Evolutionary conservation across 257 asterid species (phyloP).

Genomic region (Prunella vulgaris): DNA sequence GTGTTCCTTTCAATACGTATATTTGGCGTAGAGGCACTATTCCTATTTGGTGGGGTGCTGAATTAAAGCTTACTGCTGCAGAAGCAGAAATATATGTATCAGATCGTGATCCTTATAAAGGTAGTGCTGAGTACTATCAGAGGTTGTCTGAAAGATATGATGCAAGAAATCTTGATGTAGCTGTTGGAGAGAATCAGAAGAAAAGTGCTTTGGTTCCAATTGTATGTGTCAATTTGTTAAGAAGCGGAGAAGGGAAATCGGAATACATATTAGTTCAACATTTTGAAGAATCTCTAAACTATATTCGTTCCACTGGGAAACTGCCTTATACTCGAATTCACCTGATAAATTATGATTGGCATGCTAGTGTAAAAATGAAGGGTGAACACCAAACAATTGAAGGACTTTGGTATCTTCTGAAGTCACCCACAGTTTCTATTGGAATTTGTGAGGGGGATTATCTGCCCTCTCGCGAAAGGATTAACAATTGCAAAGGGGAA

Average conservation of each 20-base stretch:
- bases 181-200: conserved; percentile 57
- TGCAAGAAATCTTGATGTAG: conserved; percentile 61
- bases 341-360: conserved; percentile 98
- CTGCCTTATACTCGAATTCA: conserved; percentile 80
- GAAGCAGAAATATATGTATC: conserved; percentile 98
- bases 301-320: conserved; percentile 64
- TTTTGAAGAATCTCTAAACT: conserved; percentile 87
- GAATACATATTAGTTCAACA: conserved; percentile 89
- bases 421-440: conserved; percentile 77
- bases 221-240: conserved; percentile 83
- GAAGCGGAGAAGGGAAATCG: conserved; percentile 91
- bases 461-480: conserved; percentile 76
- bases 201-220: conserved; percentile 86
- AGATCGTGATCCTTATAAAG: conserved; percentile 84
- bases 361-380: conserved; percentile 87
- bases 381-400: conserved; percentile 97
- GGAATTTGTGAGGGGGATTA: conserved; percentile 93
- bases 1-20: conserved; percentile 85
- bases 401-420: conserved; percentile 96
- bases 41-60: conserved; percentile 99
- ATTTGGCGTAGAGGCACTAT: conserved; percentile 99
- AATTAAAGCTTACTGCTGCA: conserved; percentile 91
- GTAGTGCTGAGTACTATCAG: conserved; percentile 84
- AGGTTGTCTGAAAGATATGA: conserved; percentile 92
- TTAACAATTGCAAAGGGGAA: conserved; percentile 89